Evolutionary conservation across 2,329 filamentous ascomycete species (phyloP).

Genomic region (Apiospora malaysiana): DNA sequence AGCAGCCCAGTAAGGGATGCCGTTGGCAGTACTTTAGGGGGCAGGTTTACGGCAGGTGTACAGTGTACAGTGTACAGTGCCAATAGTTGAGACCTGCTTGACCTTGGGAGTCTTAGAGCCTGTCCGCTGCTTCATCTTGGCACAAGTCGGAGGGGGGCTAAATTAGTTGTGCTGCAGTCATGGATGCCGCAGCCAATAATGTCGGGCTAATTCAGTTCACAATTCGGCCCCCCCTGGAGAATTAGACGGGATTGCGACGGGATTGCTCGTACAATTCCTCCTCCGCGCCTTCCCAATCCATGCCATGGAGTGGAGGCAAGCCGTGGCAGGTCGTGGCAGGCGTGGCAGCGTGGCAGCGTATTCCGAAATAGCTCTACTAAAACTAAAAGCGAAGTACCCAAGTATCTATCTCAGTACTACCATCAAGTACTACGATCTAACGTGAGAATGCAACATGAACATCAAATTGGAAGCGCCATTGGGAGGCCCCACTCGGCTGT

Average conservation of each 20-base stretch:
- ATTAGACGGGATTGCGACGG: not conserved
- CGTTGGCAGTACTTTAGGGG: too few relatives aligned
- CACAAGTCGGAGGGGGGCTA: not conserved
- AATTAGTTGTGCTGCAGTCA: constrained; percentile 11
- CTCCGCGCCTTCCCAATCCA: constrained; percentile 15
- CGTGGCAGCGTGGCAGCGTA: too few relatives aligned
- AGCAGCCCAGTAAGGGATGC: not conserved
- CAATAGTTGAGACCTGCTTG: not conserved
- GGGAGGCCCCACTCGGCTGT: not conserved
- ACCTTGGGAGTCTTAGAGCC: too few relatives aligned
- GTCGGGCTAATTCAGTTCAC: not conserved
- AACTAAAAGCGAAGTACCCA: too few relatives aligned
- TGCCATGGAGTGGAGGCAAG: not conserved
- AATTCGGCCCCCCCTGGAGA: not conserved
- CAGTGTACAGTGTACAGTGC: constrained; percentile 7
- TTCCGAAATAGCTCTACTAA: constrained; percentile 1
- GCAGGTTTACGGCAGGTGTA: not conserved
- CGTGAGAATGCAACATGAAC: too few relatives aligned
- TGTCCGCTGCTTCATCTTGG: constrained; percentile 16
- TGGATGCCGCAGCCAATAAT: not conserved
- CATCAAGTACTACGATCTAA: too few relatives aligned
- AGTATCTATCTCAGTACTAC: too few relatives aligned
- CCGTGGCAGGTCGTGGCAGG: too few relatives aligned
- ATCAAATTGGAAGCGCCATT: too few relatives aligned
- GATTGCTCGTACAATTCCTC: not conserved